Conservation (phyloP, 352 stramenopile genomes). For the Phytopythium chamaehyphon region DNA sequence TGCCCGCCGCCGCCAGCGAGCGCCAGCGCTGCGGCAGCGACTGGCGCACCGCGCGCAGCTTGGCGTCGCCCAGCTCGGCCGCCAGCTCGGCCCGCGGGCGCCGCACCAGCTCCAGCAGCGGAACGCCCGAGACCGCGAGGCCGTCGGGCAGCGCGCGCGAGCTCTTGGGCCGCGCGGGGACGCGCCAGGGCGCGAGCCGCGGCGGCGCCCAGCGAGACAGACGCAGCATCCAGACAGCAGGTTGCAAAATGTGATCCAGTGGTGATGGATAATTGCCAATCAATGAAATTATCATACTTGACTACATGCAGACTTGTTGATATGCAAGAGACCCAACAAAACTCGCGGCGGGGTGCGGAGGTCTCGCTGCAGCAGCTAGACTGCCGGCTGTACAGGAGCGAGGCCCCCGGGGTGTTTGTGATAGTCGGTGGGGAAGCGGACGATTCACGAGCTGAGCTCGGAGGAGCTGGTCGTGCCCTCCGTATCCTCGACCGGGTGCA, state of each 20-base stretch:
- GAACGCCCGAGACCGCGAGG: slow-evolving; percentile 20
- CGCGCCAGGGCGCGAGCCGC: not conserved
- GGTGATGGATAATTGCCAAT: too few relatives aligned
- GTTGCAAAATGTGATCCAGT: too few relatives aligned
- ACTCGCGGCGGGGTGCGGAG: too few relatives aligned
- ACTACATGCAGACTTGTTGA: not conserved
- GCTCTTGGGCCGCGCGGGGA: not conserved
- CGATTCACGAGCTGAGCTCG: slow-evolving; percentile 59
- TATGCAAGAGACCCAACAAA: too few relatives aligned
- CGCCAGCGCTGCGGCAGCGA: slow-evolving; percentile 24
- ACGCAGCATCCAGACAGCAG: not conserved
- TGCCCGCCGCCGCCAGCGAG: slow-evolving; percentile 6
- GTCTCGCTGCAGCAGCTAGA: too few relatives aligned
- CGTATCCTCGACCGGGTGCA: slow-evolving; percentile 44
- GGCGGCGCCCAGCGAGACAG: not conserved
- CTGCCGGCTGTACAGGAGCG: too few relatives aligned
- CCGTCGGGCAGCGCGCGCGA: not conserved
- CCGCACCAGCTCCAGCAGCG: slow-evolving; percentile 26
- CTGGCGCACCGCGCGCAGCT: slow-evolving; percentile 21
- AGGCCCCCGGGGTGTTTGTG: too few relatives aligned
- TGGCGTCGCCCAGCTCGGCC: slow-evolving; percentile 13
- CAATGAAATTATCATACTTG: not conserved
- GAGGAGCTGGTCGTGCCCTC: slow-evolving; percentile 72
- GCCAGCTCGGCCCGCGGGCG: slow-evolving; percentile 24
- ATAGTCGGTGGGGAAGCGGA: too few relatives aligned